A percentile compares a stretch with the other conserved stretches of the same genome.
Evolutionary conservation across 257 asterid species (phyloP).

Genomic region (Buddleja alternifolia): DNA sequence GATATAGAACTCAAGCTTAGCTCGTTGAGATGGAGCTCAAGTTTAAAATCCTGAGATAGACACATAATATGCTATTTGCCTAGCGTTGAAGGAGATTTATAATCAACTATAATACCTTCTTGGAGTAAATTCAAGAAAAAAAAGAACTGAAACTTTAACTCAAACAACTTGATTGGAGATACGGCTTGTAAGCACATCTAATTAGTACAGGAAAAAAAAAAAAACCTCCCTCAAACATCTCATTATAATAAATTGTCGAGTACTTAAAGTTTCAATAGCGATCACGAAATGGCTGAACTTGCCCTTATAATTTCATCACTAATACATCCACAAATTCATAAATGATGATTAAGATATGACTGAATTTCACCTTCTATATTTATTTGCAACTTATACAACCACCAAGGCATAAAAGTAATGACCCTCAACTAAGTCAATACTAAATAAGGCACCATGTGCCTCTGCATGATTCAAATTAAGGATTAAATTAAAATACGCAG

Average conservation of each 20-base stretch:
- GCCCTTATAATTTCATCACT: conserved; percentile 1
- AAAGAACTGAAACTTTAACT: neutral
- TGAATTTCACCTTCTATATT: neutral
- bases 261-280: neutral
- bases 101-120: neutral
- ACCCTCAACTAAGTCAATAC: neutral
- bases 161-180: neutral
- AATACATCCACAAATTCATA: neutral
- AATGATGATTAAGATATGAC: neutral
- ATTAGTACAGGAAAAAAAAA: neutral
- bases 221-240: neutral
- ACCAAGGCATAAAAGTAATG: neutral
- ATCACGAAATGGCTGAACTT: neutral
- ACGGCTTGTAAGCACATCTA: neutral
- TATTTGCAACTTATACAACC: neutral
- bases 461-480: neutral
- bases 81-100: neutral
- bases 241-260: neutral
- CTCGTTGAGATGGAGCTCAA: neutral
- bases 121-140: neutral
- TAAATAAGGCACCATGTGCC: neutral
- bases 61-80: no score
- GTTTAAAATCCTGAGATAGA: no score
- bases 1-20: neutral
- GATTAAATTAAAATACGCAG: neutral